A percentile compares a stretch with the other conserved stretches of the same genome.
phyloP scores from a whole-genome alignment of 805 yeast species.

The Lachancea cidri region DNA sequence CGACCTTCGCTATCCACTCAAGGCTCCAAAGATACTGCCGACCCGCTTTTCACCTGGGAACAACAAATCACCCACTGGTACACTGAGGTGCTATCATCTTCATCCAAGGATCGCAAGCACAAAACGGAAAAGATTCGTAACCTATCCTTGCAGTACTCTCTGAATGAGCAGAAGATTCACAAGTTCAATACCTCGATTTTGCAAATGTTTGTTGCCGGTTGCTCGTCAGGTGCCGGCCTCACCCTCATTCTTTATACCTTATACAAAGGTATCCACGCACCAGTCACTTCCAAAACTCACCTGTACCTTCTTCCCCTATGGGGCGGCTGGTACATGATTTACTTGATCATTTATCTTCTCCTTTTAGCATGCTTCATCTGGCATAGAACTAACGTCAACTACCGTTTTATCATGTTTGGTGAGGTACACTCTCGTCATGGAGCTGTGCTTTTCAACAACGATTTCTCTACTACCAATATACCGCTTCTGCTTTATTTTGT shows the following conservation, averaged over 20 bases:
- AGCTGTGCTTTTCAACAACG: constrained; percentile 32
- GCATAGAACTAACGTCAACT: constrained; percentile 73
- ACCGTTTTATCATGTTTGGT: constrained; percentile 71
- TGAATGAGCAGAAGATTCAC: constrained; percentile 32
- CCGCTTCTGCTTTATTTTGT: constrained; percentile 55
- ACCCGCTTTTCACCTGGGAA: constrained; percentile 31
- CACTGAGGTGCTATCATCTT: constrained; percentile 27
- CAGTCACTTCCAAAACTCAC: constrained; percentile 39
- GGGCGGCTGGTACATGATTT: constrained; percentile 79
- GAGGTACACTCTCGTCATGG: constrained; percentile 71
- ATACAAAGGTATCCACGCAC: constrained; percentile 43
- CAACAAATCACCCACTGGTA: constrained; percentile 37
- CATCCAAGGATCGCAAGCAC: constrained; percentile 26
- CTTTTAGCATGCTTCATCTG: constrained; percentile 68
- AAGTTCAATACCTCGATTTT: constrained; percentile 29
- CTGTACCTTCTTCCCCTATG: constrained; percentile 72
- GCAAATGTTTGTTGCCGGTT: constrained; percentile 58
- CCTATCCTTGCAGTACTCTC: constrained; percentile 26
- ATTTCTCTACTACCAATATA: constrained; percentile 33
- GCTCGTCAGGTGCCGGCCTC: constrained; percentile 61
- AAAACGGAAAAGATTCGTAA: constrained; percentile 24
- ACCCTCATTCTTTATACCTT: constrained; percentile 64
- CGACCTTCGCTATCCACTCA: constrained; percentile 12
- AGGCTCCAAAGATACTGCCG: constrained; percentile 19
- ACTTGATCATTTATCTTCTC: constrained; percentile 57